Evolutionary conservation across 768 basidiomycete genomes (phyloP), one percentile per base, ranked within the genome.

Genomic region (Lactarius trivialis): DNA sequence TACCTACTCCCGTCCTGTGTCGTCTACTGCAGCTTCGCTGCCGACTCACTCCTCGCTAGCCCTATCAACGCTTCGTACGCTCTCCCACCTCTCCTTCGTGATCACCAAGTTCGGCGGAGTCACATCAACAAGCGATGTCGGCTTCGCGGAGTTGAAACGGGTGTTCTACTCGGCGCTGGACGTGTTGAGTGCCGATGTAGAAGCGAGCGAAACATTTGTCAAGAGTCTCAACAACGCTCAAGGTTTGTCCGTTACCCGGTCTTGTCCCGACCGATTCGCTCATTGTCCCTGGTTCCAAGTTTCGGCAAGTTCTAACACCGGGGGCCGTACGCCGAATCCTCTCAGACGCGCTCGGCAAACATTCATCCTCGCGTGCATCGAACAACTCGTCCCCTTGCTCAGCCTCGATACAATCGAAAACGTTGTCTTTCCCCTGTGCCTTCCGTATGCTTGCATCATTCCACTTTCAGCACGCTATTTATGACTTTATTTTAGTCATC

Each of bases 81-180:
- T 93, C 12, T 83, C 81, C 12, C 80, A 84, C 68, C 76, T 92
- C 21, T 84, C 90, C 2, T 91, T 91, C 68, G 81, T 93, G 53
- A 82, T 93, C 8, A 83, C 86, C 9, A 84, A 88, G 68, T 92
- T 93, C 66, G 92, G 92, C 2, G 88, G 89, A 8, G 78, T 88
- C 28, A 79, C 82, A 3, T 79, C 81, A 1, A 78, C 81, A 0
- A 76, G 75, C 17, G 73, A 74, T 21, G 78, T 78, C 24, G 82
- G 85, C 3, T 88, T 95, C 69, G 69, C 77, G 30, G 88, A 93
- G 68, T 78, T 93, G 45, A 86, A 87, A 67, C 83, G 83, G 67
- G 82, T 81, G 1, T 89, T 91, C 67, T 92, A 89, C 70, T 80
- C 87, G 33, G 84, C 90, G 1, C 74, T 94, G 26, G 92, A 95